Evolutionary conservation across 225 moss, liverwort and hornwort species (phyloP).

Genomic region (Lunularia cruciata): DNA sequence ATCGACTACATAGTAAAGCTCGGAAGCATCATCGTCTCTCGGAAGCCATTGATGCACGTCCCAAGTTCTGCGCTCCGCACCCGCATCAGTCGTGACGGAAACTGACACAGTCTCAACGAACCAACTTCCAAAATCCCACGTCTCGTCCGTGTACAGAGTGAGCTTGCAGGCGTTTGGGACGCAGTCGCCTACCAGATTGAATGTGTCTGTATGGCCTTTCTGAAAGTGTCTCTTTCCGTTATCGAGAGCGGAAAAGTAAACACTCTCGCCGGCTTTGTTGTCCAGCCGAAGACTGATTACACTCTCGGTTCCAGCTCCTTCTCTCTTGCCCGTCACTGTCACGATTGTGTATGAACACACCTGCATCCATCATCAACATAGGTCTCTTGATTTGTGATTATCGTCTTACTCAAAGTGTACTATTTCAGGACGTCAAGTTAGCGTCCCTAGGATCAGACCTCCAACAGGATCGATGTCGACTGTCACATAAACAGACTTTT

Average conservation of each 20-base stretch:
- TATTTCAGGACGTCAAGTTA: too few relatives aligned
- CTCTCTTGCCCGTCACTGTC: slow-evolving; percentile 28
- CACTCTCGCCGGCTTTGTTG: slow-evolving; percentile 5
- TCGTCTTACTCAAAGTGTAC: too few relatives aligned
- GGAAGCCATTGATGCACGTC: slow-evolving; percentile 33
- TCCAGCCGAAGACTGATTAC: slow-evolving; percentile 24
- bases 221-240: slow-evolving; percentile 33
- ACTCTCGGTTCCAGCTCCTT: slow-evolving; percentile 21
- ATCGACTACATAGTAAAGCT: slow-evolving; percentile 19
- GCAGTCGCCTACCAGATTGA: slow-evolving; percentile 17
- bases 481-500: too few relatives aligned
- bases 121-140: slow-evolving; percentile 27
- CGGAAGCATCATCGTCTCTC: slow-evolving; percentile 11
- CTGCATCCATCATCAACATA: too few relatives aligned
- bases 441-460: too few relatives aligned
- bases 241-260: slow-evolving; percentile 23
- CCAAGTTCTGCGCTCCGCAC: slow-evolving; percentile 6
- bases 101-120: slow-evolving; percentile 29
- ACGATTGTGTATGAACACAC: slow-evolving; percentile 24
- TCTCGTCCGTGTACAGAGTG: slow-evolving; percentile 32
- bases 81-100: not conserved
- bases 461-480: too few relatives aligned
- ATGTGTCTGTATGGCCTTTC: slow-evolving; percentile 32
- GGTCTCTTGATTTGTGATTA: too few relatives aligned
- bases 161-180: slow-evolving; percentile 27